Evolutionary conservation across 2,329 filamentous ascomycete genomes (phyloP).

Genomic region (Fusarium udum): DNA sequence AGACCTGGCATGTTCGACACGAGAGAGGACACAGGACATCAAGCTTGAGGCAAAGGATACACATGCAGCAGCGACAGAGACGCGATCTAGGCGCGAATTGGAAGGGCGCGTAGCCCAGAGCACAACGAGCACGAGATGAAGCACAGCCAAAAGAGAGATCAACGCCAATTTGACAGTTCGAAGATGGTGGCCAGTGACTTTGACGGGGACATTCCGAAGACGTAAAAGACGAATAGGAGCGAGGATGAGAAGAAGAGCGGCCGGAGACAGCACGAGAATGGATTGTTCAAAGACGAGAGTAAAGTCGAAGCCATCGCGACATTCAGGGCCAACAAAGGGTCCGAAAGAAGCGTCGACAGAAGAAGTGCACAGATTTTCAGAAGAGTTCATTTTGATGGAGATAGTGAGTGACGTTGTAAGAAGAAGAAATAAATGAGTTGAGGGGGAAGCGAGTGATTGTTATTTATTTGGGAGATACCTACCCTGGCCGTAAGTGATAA

Average conservation of each 20-base stretch:
- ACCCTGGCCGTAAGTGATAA: background rate
- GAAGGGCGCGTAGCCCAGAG: conserved; percentile 44
- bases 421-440: background rate
- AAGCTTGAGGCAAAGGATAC: conserved; percentile 47
- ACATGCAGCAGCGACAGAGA: conserved; percentile 46
- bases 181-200: conserved; percentile 40
- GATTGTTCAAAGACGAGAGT: conserved; percentile 58
- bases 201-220: conserved; percentile 40
- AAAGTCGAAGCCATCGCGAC: conserved; percentile 59
- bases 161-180: conserved; percentile 44
- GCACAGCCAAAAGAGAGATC: conserved; percentile 40
- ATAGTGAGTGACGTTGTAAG: background rate
- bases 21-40: conserved; percentile 46
- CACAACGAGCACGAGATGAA: conserved; percentile 48
- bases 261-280: conserved; percentile 47
- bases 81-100: conserved; percentile 34
- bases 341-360: conserved; percentile 42
- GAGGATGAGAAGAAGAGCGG: conserved; percentile 44
- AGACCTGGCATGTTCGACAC: conserved; percentile 47
- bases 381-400: conserved; percentile 38
- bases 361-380: conserved; percentile 26
- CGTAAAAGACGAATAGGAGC: conserved; percentile 46
- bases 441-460: background rate
- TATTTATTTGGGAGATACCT: conserved; percentile 1
- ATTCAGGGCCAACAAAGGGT: conserved; percentile 38